Conservation (phyloP, 768 basidiomycete species). For the Crucibulum laeve region DNA sequence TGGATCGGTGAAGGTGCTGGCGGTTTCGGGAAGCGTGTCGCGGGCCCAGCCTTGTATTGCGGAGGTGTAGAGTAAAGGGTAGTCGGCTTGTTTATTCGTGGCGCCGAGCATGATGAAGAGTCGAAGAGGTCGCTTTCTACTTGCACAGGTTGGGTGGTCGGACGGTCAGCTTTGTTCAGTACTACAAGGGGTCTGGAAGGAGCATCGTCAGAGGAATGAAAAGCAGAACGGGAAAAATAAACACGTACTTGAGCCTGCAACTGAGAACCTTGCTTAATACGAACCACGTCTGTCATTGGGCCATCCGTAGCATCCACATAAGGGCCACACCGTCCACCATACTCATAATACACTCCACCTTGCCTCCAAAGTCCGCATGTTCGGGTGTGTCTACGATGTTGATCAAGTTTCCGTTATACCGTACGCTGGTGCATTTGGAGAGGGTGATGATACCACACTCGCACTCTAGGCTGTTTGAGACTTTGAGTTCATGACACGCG, state of each 20-base stretch:
- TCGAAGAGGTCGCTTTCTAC: slow-evolving; percentile 49
- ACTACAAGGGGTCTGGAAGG: slow-evolving; percentile 37
- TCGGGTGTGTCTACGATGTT: slow-evolving; percentile 54
- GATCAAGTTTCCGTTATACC: slow-evolving; percentile 43
- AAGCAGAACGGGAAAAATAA: slow-evolving; percentile 37
- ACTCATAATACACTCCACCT: slow-evolving; percentile 56
- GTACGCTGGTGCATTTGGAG: too few species aligned
- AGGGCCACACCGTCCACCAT: too few species aligned
- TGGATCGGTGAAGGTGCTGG: background rate
- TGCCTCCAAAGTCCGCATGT: slow-evolving; percentile 61
- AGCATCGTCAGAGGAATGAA: slow-evolving; percentile 14
- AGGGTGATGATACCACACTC: too few species aligned
- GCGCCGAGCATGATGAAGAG: slow-evolving; percentile 46
- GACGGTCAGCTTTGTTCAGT: too few species aligned
- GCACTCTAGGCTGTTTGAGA: too few species aligned
- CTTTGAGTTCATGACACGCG: too few species aligned
- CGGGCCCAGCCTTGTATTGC: slow-evolving; percentile 51
- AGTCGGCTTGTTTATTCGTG: slow-evolving; percentile 46
- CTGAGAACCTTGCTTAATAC: slow-evolving; percentile 47
- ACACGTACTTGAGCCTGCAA: too few species aligned
- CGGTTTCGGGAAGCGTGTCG: slow-evolving; percentile 13
- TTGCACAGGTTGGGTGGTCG: slow-evolving; percentile 36
- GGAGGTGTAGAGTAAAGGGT: slow-evolving; percentile 45
- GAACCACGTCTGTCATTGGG: slow-evolving; percentile 52
- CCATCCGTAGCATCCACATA: slow-evolving; percentile 58